Evolutionary conservation across 441 rosid genomes (phyloP).

Genomic region (Erodium texanum): DNA sequence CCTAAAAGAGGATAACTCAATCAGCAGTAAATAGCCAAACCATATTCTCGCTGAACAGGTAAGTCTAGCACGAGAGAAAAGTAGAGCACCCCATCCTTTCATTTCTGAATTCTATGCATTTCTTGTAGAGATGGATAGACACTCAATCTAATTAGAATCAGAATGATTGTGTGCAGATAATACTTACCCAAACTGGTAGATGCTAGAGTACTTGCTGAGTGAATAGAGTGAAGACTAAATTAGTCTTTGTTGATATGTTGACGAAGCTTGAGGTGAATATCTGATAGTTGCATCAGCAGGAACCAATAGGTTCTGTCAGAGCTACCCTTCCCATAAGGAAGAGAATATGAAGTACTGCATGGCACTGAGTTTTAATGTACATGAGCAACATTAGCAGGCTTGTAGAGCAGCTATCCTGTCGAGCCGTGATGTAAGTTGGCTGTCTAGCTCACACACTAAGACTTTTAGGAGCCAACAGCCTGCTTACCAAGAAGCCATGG

Average conservation of each 20-base stretch:
- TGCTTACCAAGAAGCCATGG: no score
- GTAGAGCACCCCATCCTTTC: neutral
- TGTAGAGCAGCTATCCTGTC: neutral
- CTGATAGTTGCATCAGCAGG: neutral
- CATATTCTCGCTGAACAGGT: neutral
- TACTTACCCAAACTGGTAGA: neutral
- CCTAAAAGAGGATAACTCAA: neutral
- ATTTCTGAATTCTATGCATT: neutral
- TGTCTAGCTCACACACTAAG: neutral
- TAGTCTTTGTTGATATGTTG: neutral
- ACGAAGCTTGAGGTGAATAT: neutral
- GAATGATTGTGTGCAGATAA: neutral
- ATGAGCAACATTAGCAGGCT: neutral
- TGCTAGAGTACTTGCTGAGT: neutral
- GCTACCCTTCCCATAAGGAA: neutral
- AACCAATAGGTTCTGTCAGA: neutral
- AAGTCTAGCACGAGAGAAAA: neutral
- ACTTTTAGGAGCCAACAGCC: neutral
- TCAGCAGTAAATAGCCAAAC: neutral
- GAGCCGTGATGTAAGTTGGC: neutral
- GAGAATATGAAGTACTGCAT: neutral
- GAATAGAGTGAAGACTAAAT: neutral
- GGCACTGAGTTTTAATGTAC: neutral
- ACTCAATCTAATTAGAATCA: neutral
- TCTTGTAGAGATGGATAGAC: neutral